phyloP scores from a whole-genome alignment of 1,284 basidiomycete genomes.

The Leccinum huronense region DNA sequence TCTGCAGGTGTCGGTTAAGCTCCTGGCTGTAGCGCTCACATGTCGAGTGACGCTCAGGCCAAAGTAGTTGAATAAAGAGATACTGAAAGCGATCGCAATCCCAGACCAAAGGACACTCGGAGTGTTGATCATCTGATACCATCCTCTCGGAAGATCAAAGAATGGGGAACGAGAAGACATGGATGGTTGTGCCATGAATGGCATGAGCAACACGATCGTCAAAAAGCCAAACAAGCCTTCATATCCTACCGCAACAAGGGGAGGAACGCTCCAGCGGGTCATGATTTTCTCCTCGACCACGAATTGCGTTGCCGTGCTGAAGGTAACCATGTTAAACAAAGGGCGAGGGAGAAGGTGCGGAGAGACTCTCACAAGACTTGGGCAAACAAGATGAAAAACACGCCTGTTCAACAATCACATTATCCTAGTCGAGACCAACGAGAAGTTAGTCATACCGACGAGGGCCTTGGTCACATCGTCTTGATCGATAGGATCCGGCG shows the following conservation, averaged over 20 bases:
- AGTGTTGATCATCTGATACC: constrained; percentile 83
- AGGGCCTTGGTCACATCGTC: constrained; percentile 65
- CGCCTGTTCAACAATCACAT: constrained; percentile 46
- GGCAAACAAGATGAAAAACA: constrained; percentile 93
- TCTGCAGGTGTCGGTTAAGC: constrained; percentile 93
- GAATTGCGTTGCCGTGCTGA: constrained; percentile 85
- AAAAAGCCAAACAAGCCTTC: constrained; percentile 92
- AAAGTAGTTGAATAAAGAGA: constrained; percentile 96
- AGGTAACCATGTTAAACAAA: constrained; percentile 22
- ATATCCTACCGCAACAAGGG: constrained; percentile 91
- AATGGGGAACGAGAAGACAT: constrained; percentile 63
- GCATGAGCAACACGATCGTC: constrained; percentile 74
- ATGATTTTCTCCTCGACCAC: constrained; percentile 91
- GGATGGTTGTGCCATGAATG: constrained; percentile 64
- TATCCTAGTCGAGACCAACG: constrained; percentile 6
- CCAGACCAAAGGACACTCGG: constrained; percentile 77
- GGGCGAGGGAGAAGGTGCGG: constrained; percentile 12
- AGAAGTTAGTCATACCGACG: constrained; percentile 49
- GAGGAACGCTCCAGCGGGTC: constrained; percentile 81
- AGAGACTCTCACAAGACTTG: constrained; percentile 80
- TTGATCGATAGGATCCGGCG: constrained; percentile 47
- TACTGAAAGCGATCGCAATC: constrained; percentile 78
- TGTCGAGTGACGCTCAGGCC: constrained; percentile 90
- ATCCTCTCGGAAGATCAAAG: constrained; percentile 91
- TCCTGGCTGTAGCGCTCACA: constrained; percentile 86